Percentiles rank a stretch among this genome's conserved stretches.
phyloP scores from a whole-genome alignment of 225 moss, liverwort and hornwort species.

The Marchantia polymorpha region DNA sequence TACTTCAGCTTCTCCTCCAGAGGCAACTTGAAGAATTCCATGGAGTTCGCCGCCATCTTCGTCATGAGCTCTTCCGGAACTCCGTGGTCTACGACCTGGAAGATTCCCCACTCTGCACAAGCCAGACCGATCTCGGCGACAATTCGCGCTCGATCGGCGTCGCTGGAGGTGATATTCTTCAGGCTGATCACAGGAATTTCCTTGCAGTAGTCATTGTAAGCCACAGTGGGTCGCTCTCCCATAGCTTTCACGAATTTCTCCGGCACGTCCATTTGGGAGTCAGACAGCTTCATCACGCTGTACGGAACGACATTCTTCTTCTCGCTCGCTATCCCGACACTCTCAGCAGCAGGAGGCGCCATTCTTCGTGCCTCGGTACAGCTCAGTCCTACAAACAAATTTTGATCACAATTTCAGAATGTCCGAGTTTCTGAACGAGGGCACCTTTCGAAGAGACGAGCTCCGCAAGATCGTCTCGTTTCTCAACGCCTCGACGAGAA shows the following conservation, averaged over 20 bases:
- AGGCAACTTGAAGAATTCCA: slow-evolving; percentile 47
- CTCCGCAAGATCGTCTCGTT: too few relatives aligned
- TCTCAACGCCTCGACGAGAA: too few relatives aligned
- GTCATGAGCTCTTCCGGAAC: slow-evolving; percentile 42
- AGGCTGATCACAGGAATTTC: slow-evolving; percentile 22
- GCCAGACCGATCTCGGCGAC: slow-evolving; percentile 45
- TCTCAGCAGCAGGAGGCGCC: background rate
- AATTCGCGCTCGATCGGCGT: background rate
- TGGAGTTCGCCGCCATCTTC: slow-evolving; percentile 32
- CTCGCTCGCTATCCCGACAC: background rate
- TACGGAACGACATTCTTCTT: background rate
- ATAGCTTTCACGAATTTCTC: background rate
- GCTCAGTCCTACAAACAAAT: too few relatives aligned
- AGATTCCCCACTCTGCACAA: slow-evolving; percentile 60
- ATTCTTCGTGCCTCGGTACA: background rate
- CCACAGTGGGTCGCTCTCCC: background rate
- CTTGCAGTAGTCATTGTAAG: slow-evolving; percentile 19
- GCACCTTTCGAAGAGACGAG: too few relatives aligned
- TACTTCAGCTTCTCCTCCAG: slow-evolving; percentile 50
- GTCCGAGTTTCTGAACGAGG: too few relatives aligned
- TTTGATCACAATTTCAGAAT: too few relatives aligned
- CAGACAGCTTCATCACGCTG: slow-evolving; percentile 4
- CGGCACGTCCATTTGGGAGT: background rate
- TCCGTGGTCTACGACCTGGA: slow-evolving; percentile 61
- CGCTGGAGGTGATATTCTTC: background rate